Percentiles rank a stretch among this genome's conserved stretches.
Conservation (phyloP, 108 stramenopile species). For the Fragilariopsis cylindrus region DNA sequence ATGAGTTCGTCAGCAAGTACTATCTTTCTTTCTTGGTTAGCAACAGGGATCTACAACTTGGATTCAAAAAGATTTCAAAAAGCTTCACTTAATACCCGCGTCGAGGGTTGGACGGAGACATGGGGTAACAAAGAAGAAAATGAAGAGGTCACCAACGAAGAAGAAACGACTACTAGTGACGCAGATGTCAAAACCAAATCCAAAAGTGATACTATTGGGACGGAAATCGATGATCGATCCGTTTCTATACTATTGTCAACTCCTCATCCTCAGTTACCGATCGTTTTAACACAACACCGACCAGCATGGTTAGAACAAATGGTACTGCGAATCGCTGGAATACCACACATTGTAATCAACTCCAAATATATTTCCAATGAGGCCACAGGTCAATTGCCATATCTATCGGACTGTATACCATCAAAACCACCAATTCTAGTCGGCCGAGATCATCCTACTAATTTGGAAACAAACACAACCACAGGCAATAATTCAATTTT, state of each 20-base stretch:
- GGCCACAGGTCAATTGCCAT: conserved; percentile 64
- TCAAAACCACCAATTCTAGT: conserved; percentile 41
- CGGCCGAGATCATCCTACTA: conserved; percentile 58
- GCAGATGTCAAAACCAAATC: not conserved
- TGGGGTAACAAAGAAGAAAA: conserved; percentile 48
- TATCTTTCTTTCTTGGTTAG: conserved; percentile 1
- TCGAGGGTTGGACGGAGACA: conserved; percentile 78
- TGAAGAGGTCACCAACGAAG: not conserved
- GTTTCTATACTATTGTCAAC: conserved; percentile 29
- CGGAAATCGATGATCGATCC: conserved; percentile 17
- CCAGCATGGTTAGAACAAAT: conserved; percentile 72
- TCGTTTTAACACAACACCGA: conserved; percentile 60
- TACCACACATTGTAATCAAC: conserved; percentile 61
- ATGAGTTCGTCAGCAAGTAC: not conserved
- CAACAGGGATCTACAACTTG: conserved; percentile 35
- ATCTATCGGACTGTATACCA: conserved; percentile 39
- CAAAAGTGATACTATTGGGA: not conserved
- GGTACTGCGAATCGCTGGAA: conserved; percentile 54
- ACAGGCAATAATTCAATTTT: conserved; percentile 54
- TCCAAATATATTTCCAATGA: conserved; percentile 51
- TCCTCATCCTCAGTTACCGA: conserved; percentile 23
- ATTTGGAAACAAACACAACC: conserved; percentile 2
- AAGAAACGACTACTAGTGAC: not conserved
- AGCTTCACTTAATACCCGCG: conserved; percentile 36
- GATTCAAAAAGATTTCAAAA: conserved; percentile 27